Base-by-base conservation (phyloP, 1,284 basidiomycete genomes). In the Naganishia cerealis region DNA sequence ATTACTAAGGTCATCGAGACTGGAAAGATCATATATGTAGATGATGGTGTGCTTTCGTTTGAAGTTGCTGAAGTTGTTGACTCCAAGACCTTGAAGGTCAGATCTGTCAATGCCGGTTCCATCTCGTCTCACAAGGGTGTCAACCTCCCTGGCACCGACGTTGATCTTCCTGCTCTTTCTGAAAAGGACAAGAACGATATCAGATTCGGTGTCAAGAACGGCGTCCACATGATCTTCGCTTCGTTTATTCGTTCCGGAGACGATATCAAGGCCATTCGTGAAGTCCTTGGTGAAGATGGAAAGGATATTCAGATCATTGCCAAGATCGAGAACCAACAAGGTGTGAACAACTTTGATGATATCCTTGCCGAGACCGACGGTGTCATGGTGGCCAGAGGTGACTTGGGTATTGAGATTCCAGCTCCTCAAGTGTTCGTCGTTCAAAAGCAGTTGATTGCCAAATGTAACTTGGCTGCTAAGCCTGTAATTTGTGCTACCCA, bases 371-470 rank as follows among this genome's bases (percentile, higher is more conserved):
- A 90, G 81, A 87, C 90, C 40, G 94, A 98, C 78, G 94, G 94
- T 84, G 94, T 98, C 76, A 97, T 97, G 94, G 94, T 98, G 70
- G 94, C 94, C 72, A 92, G 94, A 84, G 94, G 94, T 82, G 94
- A 97, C 80, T 86, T 98, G 66, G 94, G 94, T 82, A 97, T 97
- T 75, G 94, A 97, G 83, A 98, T 97, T 74, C 96, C 96, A 29
- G 94, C 94, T 55, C 91, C 89, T 76, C 94, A 97, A 79, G 94
- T 98, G 58, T 97, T 98, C 86, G 85, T 96, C 77, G 94, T 94
- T 26, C 94, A 98, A 81, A 98, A 98, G 85, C 97, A 96, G 94
- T 97, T 98, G 93, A 98, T 97, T 75, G 87, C 94, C 72, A 97
- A 97, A 84, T 96, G 93, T 84, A 96, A 95, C 85, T 89, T 94